Percentiles rank a stretch among this genome's conserved stretches.
These are phyloP conservation scores for Climacium dendroides DNA, from an alignment of 225 moss, liverwort and hornwort species.

Conservation along the genomic window DNA sequence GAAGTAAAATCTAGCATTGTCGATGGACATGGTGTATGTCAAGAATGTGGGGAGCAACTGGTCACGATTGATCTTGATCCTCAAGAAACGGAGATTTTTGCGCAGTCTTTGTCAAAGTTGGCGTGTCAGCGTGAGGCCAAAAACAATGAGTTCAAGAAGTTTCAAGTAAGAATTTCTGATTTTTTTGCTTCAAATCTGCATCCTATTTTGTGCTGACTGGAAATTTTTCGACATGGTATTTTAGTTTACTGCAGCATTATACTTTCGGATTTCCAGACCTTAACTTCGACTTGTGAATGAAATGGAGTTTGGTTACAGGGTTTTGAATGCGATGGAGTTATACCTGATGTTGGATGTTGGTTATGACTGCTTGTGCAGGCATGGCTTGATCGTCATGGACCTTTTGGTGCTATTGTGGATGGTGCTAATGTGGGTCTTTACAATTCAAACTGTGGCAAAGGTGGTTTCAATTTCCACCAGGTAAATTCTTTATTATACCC, in stretches of 20 bases:
- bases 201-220: background rate
- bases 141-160: conserved; percentile 67
- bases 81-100: conserved; percentile 70
- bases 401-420: conserved; percentile 82
- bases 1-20: conserved; percentile 37
- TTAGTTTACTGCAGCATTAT: background rate
- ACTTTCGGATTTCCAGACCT: background rate
- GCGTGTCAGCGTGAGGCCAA: conserved; percentile 70
- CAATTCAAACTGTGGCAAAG: conserved; percentile 64
- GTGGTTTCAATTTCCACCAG: conserved; percentile 81
- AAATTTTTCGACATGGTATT: background rate
- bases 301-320: background rate
- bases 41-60: conserved; percentile 59
- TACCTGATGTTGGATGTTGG: background rate
- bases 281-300: background rate
- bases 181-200: background rate
- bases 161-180: conserved; percentile 41
- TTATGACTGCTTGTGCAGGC: conserved; percentile 31
- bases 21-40: conserved; percentile 53
- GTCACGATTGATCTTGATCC: conserved; percentile 92
- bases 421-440: conserved; percentile 90
- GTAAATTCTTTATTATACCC: conserved; percentile 1
- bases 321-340: background rate
- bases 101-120: conserved; percentile 62
- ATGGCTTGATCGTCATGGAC: conserved; percentile 76